Percentiles rank a stretch among this genome's conserved stretches.
Evolutionary conservation across 108 stramenopile genomes (phyloP).

Genomic region (Phaeodactylum tricornutum): DNA sequence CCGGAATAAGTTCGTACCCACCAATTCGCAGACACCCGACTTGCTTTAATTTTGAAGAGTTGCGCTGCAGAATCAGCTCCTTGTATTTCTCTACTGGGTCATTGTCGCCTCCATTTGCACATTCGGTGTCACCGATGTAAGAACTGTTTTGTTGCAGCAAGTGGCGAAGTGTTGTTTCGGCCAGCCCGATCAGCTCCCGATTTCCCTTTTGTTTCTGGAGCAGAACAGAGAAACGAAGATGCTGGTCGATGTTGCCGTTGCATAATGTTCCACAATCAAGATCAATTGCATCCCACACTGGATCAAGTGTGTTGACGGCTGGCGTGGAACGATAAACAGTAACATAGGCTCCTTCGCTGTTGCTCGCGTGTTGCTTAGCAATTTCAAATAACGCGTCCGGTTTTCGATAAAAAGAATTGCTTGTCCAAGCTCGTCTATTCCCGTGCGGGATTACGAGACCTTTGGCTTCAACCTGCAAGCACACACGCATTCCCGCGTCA

Average conservation of each 20-base stretch:
- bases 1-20: neutral
- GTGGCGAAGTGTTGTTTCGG: conserved; percentile 8
- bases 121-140: neutral
- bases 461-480: conserved; percentile 19
- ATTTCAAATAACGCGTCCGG: conserved; percentile 20
- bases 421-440: no score
- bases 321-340: conserved; percentile 46
- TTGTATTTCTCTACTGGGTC: neutral
- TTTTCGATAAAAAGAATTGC: no score
- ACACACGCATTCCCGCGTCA: conserved; percentile 2
- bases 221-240: conserved; percentile 15
- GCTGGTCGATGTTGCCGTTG: conserved; percentile 12
- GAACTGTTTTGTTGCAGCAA: conserved; percentile 10
- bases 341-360: conserved; percentile 15
- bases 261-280: conserved; percentile 22
- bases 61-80: neutral
- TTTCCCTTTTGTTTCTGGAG: neutral
- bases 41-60: no score
- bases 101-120: neutral
- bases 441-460: neutral
- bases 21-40: neutral
- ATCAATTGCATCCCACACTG: conserved; percentile 44
- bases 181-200: neutral
- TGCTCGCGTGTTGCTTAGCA: conserved; percentile 8
- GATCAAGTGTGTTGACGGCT: conserved; percentile 29